Base-by-base conservation (phyloP, 2,329 filamentous ascomycete species). In the Colletotrichum chlorophyti region DNA sequence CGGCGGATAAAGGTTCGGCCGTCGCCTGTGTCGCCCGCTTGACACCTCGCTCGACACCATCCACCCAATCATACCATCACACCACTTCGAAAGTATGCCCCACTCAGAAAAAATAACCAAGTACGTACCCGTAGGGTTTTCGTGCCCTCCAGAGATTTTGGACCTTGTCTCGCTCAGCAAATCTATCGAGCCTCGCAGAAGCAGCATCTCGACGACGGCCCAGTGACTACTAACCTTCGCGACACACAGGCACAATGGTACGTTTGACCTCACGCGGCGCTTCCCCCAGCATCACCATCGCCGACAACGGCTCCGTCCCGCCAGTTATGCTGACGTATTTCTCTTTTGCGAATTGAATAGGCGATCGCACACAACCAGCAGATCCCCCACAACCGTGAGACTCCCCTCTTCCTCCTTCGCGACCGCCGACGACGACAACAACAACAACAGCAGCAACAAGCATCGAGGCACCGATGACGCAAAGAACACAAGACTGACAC, bases 341-440 rank as follows among this genome's bases (percentile, higher is more conserved):
- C 57, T 53, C 38, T 55, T 48, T 51, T 53, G 55, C 41, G n/a
- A n/a, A n/a, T n/a, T n/a, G n/a, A n/a, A n/a, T n/a, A 65, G 60
- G 91, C 94, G 87, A 97, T 98, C 92, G 96, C 96, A 89, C 93
- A 97, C 91, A 98, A 98, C 86, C 93, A 97, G 86, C 91, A 94
- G 86, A 90, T 97, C 81, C 90, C 91, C 79, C 91, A 94, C 88
- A 96, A 96, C 88, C 93, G 90, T 92, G 83, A 84, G 89, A 74
- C 71, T 64, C 60, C 65, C 63, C 66, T 60, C 64, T 63, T 51
- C 67, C 65, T 54, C 62, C 61, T n/a, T 55, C 55, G 47, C 62
- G 45, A 65, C 34, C 19, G 26, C 12, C 47, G 54, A 51, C 68
- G 67, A 70, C 68, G 63, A 67, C 64, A 58, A 60, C 63, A 62